Evolutionary conservation across 2,329 filamentous ascomycete genomes (phyloP).

Genomic region (Colletotrichum sp.): DNA sequence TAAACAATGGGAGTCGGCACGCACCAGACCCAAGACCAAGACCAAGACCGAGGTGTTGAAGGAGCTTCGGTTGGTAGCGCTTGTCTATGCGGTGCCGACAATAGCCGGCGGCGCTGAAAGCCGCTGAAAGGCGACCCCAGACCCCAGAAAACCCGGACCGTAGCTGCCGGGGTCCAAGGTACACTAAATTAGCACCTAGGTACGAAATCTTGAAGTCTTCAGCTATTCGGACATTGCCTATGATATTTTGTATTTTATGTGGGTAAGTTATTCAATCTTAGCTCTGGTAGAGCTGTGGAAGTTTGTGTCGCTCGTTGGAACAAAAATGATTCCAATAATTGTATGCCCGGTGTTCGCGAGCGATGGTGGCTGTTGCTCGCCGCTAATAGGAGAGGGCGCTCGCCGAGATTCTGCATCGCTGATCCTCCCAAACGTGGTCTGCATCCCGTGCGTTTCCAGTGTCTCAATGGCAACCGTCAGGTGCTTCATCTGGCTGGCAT

Average conservation of each 20-base stretch:
- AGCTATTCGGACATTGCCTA: not conserved
- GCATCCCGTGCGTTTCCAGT: not conserved
- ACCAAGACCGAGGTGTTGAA: constrained; percentile 11
- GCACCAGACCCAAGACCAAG: not conserved
- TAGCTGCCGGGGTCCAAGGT: not conserved
- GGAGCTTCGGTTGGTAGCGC: constrained; percentile 8
- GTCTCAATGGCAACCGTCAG: not conserved
- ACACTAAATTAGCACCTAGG: not conserved
- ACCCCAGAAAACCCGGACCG: not conserved
- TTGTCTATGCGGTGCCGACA: constrained; percentile 3
- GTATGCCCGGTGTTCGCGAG: not conserved
- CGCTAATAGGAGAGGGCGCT: not conserved
- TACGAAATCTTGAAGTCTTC: not conserved
- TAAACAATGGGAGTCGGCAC: not conserved
- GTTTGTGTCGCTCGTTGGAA: not conserved
- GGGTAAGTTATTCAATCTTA: not conserved
- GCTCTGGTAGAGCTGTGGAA: not conserved
- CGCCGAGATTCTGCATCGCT: not conserved
- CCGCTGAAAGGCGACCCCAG: constrained; percentile 14
- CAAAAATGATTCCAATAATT: not conserved
- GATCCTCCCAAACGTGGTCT: not conserved
- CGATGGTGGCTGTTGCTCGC: not conserved
- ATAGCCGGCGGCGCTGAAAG: constrained; percentile 15
- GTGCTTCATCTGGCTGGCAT: not conserved
- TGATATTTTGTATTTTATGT: not conserved